Evolutionary conservation across 495 filamentous ascomycete species (phyloP).

Genomic region (Schizothecium vesticola): DNA sequence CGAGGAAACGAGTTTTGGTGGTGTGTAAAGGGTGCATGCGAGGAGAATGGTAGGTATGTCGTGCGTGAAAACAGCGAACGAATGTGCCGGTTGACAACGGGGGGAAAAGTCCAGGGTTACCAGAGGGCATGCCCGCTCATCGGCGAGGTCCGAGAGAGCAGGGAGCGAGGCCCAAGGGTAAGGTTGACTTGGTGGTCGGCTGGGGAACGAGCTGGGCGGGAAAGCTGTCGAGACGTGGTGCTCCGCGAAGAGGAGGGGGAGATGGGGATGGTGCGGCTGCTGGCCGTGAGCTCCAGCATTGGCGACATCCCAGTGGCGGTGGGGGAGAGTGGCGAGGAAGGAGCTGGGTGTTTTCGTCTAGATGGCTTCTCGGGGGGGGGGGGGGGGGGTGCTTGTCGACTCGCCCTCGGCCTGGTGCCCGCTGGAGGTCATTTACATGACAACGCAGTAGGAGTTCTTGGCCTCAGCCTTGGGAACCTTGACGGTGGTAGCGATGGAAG

Average conservation of each 20-base stretch:
- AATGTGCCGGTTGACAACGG: neutral
- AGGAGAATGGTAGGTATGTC: neutral
- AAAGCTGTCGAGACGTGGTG: neutral
- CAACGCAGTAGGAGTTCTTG: constrained; percentile 34
- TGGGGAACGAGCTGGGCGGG: neutral
- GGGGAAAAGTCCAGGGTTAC: neutral
- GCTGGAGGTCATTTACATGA: constrained; percentile 33
- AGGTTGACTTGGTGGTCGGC: neutral
- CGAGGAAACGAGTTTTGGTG: neutral
- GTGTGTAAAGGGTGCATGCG: neutral
- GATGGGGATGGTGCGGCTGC: neutral
- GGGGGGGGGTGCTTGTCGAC: neutral
- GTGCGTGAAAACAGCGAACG: neutral
- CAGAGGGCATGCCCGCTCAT: neutral
- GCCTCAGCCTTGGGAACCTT: constrained; percentile 28
- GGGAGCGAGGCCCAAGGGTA: neutral
- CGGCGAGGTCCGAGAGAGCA: neutral
- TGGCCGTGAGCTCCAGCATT: neutral
- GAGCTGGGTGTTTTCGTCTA: neutral
- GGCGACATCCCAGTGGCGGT: neutral
- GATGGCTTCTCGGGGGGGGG: neutral
- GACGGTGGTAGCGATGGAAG: constrained; percentile 28
- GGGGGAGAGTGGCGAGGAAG: neutral
- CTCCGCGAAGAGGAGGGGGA: neutral
- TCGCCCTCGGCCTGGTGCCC: neutral